Evolutionary conservation across 139 green algal genomes (phyloP).

Genomic region (Chlamydomonas schloesseri): DNA sequence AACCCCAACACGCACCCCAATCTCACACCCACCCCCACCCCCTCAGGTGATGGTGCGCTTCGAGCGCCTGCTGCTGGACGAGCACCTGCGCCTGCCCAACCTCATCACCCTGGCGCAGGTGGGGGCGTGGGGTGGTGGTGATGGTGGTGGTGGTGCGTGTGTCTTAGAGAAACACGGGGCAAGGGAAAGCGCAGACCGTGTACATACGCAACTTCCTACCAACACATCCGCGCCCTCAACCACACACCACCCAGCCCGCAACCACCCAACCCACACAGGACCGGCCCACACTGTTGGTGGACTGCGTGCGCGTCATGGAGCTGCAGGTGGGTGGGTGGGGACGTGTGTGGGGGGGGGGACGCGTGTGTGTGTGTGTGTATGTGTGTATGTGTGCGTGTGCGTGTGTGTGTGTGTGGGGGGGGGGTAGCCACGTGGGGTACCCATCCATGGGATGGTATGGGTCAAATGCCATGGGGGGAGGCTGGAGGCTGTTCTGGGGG

Average conservation of each 20-base stretch:
- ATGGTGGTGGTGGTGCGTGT: neutral
- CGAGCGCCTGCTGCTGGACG: conserved; percentile 80
- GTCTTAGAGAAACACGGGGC: too few relatives aligned
- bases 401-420: neutral
- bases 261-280: conserved; percentile 7
- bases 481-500: too few relatives aligned
- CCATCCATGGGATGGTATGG: neutral
- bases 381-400: neutral
- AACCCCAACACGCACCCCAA: too few relatives aligned
- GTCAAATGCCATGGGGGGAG: too few relatives aligned
- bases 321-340: conserved; percentile 78
- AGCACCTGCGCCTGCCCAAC: conserved; percentile 58
- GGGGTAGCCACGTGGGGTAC: neutral
- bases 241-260: too few relatives aligned
- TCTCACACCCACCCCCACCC: too few relatives aligned
- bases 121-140: neutral
- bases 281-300: conserved; percentile 81
- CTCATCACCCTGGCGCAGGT: conserved; percentile 52
- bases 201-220: too few relatives aligned
- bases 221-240: too few relatives aligned
- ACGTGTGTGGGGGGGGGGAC: neutral
- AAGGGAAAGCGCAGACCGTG: too few relatives aligned
- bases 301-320: conserved; percentile 83
- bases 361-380: neutral
- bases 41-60: conserved; percentile 65